Percentiles rank a stretch among this genome's conserved stretches.
phyloP scores from a whole-genome alignment of 148 eudicot genomes.

The Rhododendron simsii region DNA sequence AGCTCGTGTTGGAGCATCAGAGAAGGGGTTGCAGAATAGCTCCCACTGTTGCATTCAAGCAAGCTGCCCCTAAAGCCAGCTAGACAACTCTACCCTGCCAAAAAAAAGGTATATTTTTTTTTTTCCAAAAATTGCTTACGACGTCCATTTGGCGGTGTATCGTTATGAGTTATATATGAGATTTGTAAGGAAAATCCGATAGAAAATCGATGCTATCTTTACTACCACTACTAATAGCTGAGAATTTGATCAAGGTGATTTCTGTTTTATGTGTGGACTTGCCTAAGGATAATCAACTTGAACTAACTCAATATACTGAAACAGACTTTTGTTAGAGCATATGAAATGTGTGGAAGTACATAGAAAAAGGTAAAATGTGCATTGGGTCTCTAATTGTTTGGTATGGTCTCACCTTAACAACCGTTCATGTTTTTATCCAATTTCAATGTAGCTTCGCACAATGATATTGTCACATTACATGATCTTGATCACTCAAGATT shows the following conservation, averaged over 20 bases:
- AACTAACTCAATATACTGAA: neutral
- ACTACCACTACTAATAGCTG: neutral
- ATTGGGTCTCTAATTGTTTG: neutral
- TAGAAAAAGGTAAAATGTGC: neutral
- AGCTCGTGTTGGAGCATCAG: conserved; percentile 88
- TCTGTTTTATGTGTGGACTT: neutral
- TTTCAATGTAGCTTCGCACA: neutral
- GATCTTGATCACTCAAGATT: neutral
- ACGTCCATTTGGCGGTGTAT: neutral
- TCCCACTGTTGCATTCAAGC: conserved; percentile 96
- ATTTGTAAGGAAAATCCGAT: neutral
- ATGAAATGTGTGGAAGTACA: neutral
- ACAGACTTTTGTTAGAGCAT: neutral
- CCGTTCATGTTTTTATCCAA: neutral
- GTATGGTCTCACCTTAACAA: neutral
- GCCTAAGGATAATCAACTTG: neutral
- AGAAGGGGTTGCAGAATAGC: conserved; percentile 84
- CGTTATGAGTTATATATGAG: neutral
- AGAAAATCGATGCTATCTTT: neutral
- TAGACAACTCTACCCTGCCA: conserved; percentile 14
- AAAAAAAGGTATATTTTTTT: conserved; percentile 19
- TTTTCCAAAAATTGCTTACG: neutral
- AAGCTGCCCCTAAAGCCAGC: conserved; percentile 35
- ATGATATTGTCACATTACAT: neutral
- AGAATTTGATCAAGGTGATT: neutral